Base-by-base conservation (phyloP, 2,329 filamentous ascomycete genomes). In the Paraphaeosphaeria minitans region DNA sequence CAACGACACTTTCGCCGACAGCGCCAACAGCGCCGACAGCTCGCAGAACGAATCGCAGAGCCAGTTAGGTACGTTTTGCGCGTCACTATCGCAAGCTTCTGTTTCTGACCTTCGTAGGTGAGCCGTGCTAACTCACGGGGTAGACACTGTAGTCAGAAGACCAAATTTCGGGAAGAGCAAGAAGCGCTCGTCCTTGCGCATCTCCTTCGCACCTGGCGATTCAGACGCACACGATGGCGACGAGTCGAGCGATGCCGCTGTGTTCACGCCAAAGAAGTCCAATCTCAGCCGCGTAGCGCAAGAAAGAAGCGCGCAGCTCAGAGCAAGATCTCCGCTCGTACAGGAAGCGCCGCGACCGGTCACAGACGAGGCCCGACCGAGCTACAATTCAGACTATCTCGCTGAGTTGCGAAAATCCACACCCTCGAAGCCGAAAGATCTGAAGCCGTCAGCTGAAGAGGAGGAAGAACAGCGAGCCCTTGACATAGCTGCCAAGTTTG, bases 331-430 rank as follows among this genome's bases (percentile, higher is more conserved):
- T 12, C 79, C 80, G 0, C 70, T 78, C 69, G 77, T 81, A 52
- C 68, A 82, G 61, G 76, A 81, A n/a, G 79, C 81, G 2, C 75
- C 91, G 0, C 86, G 75, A 10, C 66, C 71, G 0, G 53, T 56
- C 24, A 53, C 63, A 14, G 87, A 91, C 14, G 87, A 89, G 16
- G 88, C 89, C 53, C 82, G 89, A 39, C 93, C 92, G 0, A 89
- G 81, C 58, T 98, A 99, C 75, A 96, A 85, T 79, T 91, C 90
- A 70, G 92, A 96, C 67, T 92, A 94, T 65, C 82, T 99, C 21
- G 88, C 91, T 35, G 92, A 97, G 74, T 83, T 99, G 14, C 91
- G 92, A 62, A 90, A 88, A 59, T 93, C 91, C 13, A 97, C 93
- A 0, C 93, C 92, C 0, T 91, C 88, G 24, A 93, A 91, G 0